Conservation (phyloP, 768 basidiomycete genomes). For the Collybia mongolica region DNA sequence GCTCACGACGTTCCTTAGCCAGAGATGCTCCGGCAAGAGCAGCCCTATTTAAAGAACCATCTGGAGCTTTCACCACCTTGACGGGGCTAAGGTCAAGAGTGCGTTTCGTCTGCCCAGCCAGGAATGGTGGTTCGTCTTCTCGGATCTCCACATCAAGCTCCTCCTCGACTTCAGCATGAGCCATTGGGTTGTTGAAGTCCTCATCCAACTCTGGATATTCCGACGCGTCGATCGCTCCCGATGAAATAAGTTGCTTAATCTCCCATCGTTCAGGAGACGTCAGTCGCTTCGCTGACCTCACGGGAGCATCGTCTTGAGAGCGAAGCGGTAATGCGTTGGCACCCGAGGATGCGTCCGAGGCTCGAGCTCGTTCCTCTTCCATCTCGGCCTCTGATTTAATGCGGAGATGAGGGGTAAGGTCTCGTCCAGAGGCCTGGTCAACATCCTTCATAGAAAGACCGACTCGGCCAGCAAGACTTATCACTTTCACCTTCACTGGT, state of each 20-base stretch:
- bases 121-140: conserved; percentile 95
- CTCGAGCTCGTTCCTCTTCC: conserved; percentile 70
- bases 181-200: conserved; percentile 73
- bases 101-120: conserved; percentile 94
- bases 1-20: conserved; percentile 92
- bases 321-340: conserved; percentile 85
- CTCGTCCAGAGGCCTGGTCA: conserved; percentile 86
- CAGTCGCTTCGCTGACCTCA: conserved; percentile 82
- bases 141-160: conserved; percentile 96
- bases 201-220: conserved; percentile 95
- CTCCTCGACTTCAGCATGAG: conserved; percentile 88
- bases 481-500: conserved; percentile 92
- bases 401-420: conserved; percentile 91
- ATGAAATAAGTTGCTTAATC: conserved; percentile 97
- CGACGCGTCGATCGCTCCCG: conserved; percentile 86
- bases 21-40: conserved; percentile 92
- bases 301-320: conserved; percentile 49
- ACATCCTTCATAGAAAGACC: conserved; percentile 98
- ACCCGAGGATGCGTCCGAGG: conserved; percentile 70
- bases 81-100: conserved; percentile 95
- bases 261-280: conserved; percentile 99
- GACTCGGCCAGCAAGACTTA: conserved; percentile 86
- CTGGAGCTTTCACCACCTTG: conserved; percentile 98
- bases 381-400: conserved; percentile 94
- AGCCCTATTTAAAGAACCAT: conserved; percentile 94